Percentiles rank a stretch among this genome's conserved stretches.
Evolutionary conservation across 805 yeast species (phyloP).

Genomic region (Starmerella vitae): DNA sequence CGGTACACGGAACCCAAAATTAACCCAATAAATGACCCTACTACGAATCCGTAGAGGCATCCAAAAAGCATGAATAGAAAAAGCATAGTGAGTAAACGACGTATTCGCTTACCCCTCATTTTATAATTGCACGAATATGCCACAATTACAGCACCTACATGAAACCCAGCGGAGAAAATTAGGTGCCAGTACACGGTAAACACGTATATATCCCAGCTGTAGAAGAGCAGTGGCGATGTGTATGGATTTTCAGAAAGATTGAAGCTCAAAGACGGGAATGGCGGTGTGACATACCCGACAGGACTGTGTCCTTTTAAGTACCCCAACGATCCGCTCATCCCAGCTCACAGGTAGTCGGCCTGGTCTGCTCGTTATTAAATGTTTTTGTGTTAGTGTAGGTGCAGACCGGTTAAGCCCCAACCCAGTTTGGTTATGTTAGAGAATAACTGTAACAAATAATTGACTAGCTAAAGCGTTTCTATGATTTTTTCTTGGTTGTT

Average conservation of each 20-base stretch:
- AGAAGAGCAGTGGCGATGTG: constrained; percentile 48
- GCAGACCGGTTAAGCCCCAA: no score
- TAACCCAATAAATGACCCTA: constrained; percentile 69
- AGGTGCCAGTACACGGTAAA: constrained; percentile 76
- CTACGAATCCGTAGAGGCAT: constrained; percentile 38
- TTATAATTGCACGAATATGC: constrained; percentile 42
- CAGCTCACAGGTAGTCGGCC: not conserved
- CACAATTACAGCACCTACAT: constrained; percentile 48
- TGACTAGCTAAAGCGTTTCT: no score
- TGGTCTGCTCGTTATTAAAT: not conserved
- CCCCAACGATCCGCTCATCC: constrained; percentile 20
- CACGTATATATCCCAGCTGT: constrained; percentile 59
- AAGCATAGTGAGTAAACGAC: constrained; percentile 29
- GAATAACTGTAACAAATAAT: no score
- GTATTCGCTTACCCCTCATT: constrained; percentile 24
- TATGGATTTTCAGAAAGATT: constrained; percentile 24
- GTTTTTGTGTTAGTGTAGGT: no score
- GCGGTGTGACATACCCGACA: constrained; percentile 66
- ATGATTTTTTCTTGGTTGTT: no score
- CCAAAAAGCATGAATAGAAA: constrained; percentile 30
- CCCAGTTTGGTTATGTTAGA: no score
- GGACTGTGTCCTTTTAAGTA: constrained; percentile 35
- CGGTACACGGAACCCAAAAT: constrained; percentile 60
- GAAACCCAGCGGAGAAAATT: constrained; percentile 50
- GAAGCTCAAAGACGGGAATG: constrained; percentile 55